phyloP scores from a whole-genome alignment of 768 basidiomycete genomes.

The Phaffia australis region DNA sequence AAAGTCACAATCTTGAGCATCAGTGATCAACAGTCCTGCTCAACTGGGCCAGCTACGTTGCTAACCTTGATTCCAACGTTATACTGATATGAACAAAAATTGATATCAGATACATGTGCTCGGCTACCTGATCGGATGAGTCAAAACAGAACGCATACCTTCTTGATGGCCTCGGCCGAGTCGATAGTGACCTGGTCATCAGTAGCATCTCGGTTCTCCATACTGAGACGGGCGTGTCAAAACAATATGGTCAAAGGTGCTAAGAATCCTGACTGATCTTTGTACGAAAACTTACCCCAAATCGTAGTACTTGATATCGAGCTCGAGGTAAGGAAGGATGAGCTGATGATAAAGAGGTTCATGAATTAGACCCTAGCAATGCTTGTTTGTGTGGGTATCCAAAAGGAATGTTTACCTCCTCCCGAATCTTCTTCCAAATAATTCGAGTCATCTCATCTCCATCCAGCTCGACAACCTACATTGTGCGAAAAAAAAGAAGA shows the following conservation, averaged over 20 bases:
- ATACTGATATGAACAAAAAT: slow-evolving; percentile 39
- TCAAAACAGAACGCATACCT: slow-evolving; percentile 35
- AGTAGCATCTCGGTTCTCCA: slow-evolving; percentile 85
- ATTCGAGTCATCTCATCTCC: slow-evolving; percentile 99
- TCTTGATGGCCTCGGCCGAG: slow-evolving; percentile 83
- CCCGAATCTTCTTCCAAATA: slow-evolving; percentile 95
- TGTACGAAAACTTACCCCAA: slow-evolving; percentile 46
- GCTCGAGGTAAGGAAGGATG: slow-evolving; percentile 83
- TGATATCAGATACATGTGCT: background rate
- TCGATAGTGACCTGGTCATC: slow-evolving; percentile 88
- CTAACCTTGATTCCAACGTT: slow-evolving; percentile 82
- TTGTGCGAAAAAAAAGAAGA: too few species aligned
- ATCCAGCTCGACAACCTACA: slow-evolving; percentile 72
- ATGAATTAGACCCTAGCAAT: background rate
- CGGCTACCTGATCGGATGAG: background rate
- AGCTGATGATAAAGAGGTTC: slow-evolving; percentile 46
- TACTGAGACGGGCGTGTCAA: slow-evolving; percentile 27
- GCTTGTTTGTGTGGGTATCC: too few species aligned
- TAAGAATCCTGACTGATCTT: background rate
- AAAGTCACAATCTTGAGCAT: background rate
- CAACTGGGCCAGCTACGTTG: background rate
- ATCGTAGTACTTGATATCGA: slow-evolving; percentile 98
- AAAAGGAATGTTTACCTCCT: slow-evolving; percentile 54
- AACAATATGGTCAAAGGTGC: background rate
- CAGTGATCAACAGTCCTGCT: background rate